phyloP scores from a whole-genome alignment of 2,329 filamentous ascomycete genomes.

The Xylariaceae sp. region DNA sequence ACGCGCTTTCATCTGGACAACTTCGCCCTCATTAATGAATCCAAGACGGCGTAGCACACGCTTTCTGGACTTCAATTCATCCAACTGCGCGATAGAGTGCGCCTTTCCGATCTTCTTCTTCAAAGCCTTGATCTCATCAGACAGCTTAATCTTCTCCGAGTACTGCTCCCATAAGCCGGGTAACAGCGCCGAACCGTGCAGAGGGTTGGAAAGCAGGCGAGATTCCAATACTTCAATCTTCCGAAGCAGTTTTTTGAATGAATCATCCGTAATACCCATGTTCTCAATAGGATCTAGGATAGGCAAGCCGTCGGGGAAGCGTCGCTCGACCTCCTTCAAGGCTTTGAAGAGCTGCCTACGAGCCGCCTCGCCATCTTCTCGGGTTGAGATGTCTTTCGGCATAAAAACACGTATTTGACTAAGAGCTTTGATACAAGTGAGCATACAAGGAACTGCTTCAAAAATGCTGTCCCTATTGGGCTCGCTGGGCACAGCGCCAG shows the following conservation, averaged over 20 bases:
- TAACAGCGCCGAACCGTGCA: conserved; percentile 85
- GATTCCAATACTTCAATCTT: conserved; percentile 98
- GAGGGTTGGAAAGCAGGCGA: conserved; percentile 77
- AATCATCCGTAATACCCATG: conserved; percentile 89
- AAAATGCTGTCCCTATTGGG: conserved; percentile 65
- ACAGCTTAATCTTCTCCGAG: conserved; percentile 69
- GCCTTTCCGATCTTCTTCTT: conserved; percentile 85
- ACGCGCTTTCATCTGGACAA: conserved; percentile 93
- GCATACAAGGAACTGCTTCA: conserved; percentile 79
- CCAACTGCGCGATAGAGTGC: conserved; percentile 84
- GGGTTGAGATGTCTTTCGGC: conserved; percentile 67
- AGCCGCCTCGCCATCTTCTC: conserved; percentile 62
- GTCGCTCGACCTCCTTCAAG: conserved; percentile 73
- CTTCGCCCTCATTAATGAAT: conserved; percentile 93
- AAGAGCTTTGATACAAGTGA: conserved; percentile 80
- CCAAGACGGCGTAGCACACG: conserved; percentile 88
- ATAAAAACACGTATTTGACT: conserved; percentile 80
- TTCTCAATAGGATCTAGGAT: conserved; percentile 91
- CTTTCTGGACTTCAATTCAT: conserved; percentile 94
- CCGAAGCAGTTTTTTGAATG: conserved; percentile 85
- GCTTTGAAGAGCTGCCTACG: conserved; percentile 63
- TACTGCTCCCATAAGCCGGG: conserved; percentile 85
- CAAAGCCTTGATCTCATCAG: conserved; percentile 75
- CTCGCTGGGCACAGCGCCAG: conserved; percentile 60
- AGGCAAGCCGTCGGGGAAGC: conserved; percentile 89